Conservation (phyloP, 2,329 filamentous ascomycete species). For the Clarireedia hainanense region DNA sequence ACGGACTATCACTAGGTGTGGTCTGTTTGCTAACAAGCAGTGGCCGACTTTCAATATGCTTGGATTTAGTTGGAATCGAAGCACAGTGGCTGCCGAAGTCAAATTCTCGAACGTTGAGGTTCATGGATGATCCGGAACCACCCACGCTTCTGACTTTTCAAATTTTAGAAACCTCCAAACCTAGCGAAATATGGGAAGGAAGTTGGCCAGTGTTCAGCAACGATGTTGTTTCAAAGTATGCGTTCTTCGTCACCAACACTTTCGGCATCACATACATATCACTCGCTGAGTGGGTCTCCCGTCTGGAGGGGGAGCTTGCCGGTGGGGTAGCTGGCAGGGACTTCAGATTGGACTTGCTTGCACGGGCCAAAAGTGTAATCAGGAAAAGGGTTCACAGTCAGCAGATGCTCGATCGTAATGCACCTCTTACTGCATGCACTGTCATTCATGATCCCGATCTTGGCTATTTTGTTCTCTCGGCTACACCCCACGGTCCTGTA, state of each 20-base stretch:
- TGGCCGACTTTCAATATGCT: conserved; percentile 52
- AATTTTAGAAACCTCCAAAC: conserved; percentile 50
- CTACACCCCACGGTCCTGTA: conserved; percentile 50
- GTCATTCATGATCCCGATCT: conserved; percentile 53
- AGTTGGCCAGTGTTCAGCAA: conserved; percentile 56
- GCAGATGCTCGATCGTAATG: conserved; percentile 34
- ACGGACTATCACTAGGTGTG: conserved; percentile 52
- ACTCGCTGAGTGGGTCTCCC: conserved; percentile 54
- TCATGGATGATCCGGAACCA: conserved; percentile 32
- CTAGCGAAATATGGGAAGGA: conserved; percentile 45
- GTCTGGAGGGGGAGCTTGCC: conserved; percentile 53
- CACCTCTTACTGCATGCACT: conserved; percentile 46
- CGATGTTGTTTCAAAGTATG: conserved; percentile 54
- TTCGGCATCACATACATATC: conserved; percentile 53
- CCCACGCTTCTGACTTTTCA: conserved; percentile 53
- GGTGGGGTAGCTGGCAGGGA: conserved; percentile 51
- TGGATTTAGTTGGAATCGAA: conserved; percentile 54
- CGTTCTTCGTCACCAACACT: conserved; percentile 54
- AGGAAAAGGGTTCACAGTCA: conserved; percentile 52
- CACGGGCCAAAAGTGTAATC: conserved; percentile 47
- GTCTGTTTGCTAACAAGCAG: conserved; percentile 53
- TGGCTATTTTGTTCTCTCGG: conserved; percentile 54
- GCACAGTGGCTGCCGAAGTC: conserved; percentile 57
- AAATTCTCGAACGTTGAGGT: conserved; percentile 38
- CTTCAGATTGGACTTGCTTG: conserved; percentile 53